Base-by-base conservation (phyloP, 768 basidiomycete species). In the Rhizopogon salebrosus region DNA sequence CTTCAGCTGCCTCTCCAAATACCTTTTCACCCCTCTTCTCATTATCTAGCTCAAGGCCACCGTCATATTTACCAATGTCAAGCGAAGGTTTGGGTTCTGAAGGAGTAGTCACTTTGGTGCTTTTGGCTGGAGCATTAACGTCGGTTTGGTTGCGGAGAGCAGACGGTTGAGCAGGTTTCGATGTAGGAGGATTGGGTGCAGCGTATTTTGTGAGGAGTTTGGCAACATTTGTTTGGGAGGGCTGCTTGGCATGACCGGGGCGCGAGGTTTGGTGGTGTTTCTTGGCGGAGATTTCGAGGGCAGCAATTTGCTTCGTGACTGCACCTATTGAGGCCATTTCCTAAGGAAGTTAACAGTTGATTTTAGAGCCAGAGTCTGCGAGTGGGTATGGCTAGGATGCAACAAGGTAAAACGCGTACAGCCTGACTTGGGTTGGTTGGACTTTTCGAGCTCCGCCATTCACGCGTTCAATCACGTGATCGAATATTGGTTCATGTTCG, bases 21-120 rank as follows among this genome's bases (percentile, higher is more conserved):
- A 92, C 82, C 20, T 72, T 72, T 61, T 87, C 82, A n/a, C 87
- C 87, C 55, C 85, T 75, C 58, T 84, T 88, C 63, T 87, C 87
- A 48, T 89, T 85, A 57, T 97, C 95, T 31, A 82, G 72, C 70
- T 97, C 95, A n/a, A 98, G 80, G 2, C 95, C 94, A n/a, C 94
- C 95, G 57, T 99, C 95, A 67, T 99, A 99, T 41, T 74, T 79
- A 26, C 95, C 95, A 31, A 97, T 92, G 62, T 92, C 91, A 37
- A 92, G 68, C 9, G 41, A 22, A 37, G 59, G 31, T 20, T 61
- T 34, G 23, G 58, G 52, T 11, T 54, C 50, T 3, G 61, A 60
- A 23, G 63, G 72, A 23, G 70, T 63, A 18, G 58, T 59, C 23
- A 62, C 65, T 37, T 55, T 62, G 39, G 54, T 62, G 26, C 58